Percentiles rank a stretch among this genome's conserved stretches.
Evolutionary conservation across 495 filamentous ascomycete species (phyloP).

Genomic region (Hypoxylon fuscum): DNA sequence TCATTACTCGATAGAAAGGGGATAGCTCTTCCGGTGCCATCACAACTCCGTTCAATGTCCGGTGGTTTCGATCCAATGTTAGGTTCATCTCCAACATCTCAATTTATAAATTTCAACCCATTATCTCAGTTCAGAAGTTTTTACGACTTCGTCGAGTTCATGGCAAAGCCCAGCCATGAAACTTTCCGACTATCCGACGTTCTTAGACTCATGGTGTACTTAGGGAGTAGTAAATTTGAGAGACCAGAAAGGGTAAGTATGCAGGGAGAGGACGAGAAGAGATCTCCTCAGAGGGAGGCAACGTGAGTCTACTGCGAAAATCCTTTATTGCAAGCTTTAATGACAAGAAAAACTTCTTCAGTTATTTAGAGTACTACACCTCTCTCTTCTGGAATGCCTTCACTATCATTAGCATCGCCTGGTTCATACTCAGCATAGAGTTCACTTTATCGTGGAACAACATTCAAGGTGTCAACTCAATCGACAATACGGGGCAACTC

Average conservation of each 20-base stretch:
- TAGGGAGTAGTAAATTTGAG: conserved; percentile 9
- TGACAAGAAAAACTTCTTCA: background rate
- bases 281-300: background rate
- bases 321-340: background rate
- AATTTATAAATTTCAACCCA: too few relatives aligned
- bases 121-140: background rate
- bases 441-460: conserved; percentile 34
- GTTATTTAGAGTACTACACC: background rate
- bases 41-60: background rate
- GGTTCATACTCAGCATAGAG: conserved; percentile 32
- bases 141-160: conserved; percentile 5
- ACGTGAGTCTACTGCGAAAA: background rate
- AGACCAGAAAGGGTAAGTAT: background rate
- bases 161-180: conserved; percentile 6
- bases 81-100: too few relatives aligned
- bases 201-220: conserved; percentile 10
- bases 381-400: conserved; percentile 12
- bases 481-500: conserved; percentile 37
- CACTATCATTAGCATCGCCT: conserved; percentile 11
- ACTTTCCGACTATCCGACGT: conserved; percentile 10
- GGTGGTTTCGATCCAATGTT: background rate
- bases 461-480: conserved; percentile 23
- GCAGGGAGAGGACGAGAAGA: background rate
- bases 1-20: background rate
- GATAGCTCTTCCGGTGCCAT: background rate